Conservation (phyloP, 441 rosid species). For the Mallotus japonicus region DNA sequence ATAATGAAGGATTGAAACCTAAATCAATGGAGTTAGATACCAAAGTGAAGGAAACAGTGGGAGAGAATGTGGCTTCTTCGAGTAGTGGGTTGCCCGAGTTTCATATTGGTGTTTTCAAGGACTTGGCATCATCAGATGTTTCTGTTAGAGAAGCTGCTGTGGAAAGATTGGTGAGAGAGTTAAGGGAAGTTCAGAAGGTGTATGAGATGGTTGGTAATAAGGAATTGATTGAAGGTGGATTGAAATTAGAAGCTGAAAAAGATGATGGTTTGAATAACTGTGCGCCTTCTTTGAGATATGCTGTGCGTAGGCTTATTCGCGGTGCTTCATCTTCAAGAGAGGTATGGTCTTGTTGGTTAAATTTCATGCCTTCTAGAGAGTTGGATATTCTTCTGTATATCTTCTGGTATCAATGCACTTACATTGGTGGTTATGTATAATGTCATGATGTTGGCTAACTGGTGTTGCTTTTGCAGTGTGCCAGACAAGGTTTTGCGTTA, state of each 20-base stretch:
- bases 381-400: not conserved
- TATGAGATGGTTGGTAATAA: constrained; percentile 53
- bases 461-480: constrained; percentile 55
- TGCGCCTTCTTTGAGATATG: constrained; percentile 83
- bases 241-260: constrained; percentile 79
- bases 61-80: constrained; percentile 33
- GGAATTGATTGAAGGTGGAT: constrained; percentile 49
- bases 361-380: not conserved
- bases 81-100: constrained; percentile 50
- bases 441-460: not conserved
- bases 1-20: constrained; percentile 27
- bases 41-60: constrained; percentile 26
- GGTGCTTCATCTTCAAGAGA: constrained; percentile 96
- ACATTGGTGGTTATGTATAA: not conserved
- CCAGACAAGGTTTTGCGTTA: constrained; percentile 93
- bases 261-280: constrained; percentile 83
- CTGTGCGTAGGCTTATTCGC: constrained; percentile 80
- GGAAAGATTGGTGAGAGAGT: constrained; percentile 56
- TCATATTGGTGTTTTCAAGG: constrained; percentile 68
- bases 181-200: constrained; percentile 69
- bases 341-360: constrained; percentile 37
- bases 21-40: constrained; percentile 23
- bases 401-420: not conserved
- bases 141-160: constrained; percentile 62
- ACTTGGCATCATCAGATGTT: constrained; percentile 62